Percentiles rank a stretch among this genome's conserved stretches.
phyloP scores from a whole-genome alignment of 192 early-diverging fungal genomes.

The Backusella mclennaniae region DNA sequence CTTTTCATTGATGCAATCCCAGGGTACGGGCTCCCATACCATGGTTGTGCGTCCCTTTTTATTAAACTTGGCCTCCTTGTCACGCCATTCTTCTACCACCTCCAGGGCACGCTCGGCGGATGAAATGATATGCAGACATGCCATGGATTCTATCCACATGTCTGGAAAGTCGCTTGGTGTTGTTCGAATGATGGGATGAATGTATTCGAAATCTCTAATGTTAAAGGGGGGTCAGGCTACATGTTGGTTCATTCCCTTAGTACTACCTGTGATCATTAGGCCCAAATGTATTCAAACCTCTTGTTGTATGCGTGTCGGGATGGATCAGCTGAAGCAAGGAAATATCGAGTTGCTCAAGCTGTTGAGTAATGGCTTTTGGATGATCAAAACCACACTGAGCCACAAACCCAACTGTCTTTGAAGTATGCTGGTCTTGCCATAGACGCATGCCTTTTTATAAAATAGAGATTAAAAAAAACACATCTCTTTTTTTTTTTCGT shows the following conservation, averaged over 20 bases:
- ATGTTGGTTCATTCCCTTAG: neutral
- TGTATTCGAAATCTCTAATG: constrained; percentile 36
- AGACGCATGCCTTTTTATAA: constrained; percentile 36
- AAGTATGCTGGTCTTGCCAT: constrained; percentile 29
- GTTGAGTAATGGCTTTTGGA: constrained; percentile 25
- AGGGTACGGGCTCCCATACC: constrained; percentile 48
- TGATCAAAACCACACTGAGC: constrained; percentile 39
- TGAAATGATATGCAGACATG: constrained; percentile 38
- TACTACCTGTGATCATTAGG: constrained; percentile 33
- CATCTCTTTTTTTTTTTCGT: neutral
- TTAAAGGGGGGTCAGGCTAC: neutral
- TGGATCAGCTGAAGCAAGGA: constrained; percentile 24
- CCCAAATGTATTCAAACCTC: constrained; percentile 39
- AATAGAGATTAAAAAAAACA: neutral
- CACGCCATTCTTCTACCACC: constrained; percentile 31
- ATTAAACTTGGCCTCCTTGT: neutral
- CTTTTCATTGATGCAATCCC: constrained; percentile 25
- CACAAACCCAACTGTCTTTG: constrained; percentile 34
- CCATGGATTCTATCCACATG: constrained; percentile 29
- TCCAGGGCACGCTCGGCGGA: constrained; percentile 29
- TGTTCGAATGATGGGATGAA: constrained; percentile 38
- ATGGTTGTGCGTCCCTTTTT: constrained; percentile 23
- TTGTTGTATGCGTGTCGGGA: constrained; percentile 28
- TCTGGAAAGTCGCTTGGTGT: constrained; percentile 32
- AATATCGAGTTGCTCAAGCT: constrained; percentile 27